Evolutionary conservation across 1,139 yeast species (phyloP).

Genomic region (Hyphopichia buzzinii): DNA sequence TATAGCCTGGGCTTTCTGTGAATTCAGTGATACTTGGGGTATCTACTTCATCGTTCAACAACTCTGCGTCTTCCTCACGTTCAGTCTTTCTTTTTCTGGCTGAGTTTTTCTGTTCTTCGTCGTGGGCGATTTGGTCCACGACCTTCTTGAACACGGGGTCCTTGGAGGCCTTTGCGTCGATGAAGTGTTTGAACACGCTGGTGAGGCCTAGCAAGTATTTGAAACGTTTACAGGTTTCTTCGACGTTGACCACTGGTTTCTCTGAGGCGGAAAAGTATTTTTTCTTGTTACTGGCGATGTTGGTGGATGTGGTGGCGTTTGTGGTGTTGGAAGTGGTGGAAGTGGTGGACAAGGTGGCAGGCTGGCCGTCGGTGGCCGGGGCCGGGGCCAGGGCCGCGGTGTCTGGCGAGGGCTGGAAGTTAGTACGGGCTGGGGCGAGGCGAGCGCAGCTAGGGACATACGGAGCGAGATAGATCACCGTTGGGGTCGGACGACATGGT

Average conservation of each 20-base stretch:
- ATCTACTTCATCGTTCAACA: constrained; percentile 53
- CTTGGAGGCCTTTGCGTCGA: constrained; percentile 61
- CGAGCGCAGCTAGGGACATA: neutral
- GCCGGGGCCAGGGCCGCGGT: constrained; percentile 1
- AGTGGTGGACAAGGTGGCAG: constrained; percentile 2
- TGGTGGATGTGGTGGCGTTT: constrained; percentile 55
- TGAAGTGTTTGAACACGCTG: constrained; percentile 65
- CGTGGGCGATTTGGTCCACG: constrained; percentile 37
- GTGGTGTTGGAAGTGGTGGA: constrained; percentile 47
- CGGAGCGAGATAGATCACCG: neutral
- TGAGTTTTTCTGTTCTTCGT: constrained; percentile 17
- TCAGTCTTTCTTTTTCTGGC: constrained; percentile 56
- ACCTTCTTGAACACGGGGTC: constrained; percentile 57
- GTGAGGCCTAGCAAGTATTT: constrained; percentile 66
- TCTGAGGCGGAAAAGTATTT: constrained; percentile 49
- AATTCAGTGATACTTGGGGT: constrained; percentile 50
- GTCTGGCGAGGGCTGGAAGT: too few relatives aligned
- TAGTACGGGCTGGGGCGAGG: neutral
- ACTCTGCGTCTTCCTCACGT: constrained; percentile 70
- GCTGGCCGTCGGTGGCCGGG: neutral
- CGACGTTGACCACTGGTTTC: constrained; percentile 48
- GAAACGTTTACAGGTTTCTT: constrained; percentile 60
- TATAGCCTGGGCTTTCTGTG: constrained; percentile 62
- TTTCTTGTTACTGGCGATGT: constrained; percentile 14
- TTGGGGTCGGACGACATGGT: neutral